phyloP scores from a whole-genome alignment of 1,139 yeast species.

The Debaryomyces nepalensis region DNA sequence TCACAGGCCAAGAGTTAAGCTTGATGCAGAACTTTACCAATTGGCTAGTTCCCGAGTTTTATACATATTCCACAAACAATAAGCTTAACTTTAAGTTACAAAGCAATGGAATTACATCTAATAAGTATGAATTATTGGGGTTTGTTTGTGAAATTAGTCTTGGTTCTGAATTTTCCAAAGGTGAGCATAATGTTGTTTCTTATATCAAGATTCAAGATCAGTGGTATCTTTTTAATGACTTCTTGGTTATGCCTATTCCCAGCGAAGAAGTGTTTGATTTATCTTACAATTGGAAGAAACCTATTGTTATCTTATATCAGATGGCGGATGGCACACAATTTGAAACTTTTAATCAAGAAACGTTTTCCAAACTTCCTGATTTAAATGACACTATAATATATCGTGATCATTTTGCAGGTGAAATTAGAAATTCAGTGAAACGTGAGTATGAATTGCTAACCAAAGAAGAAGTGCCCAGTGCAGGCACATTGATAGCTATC shows the following conservation, averaged over 20 bases:
- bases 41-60: conserved; percentile 69
- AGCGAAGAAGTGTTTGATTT: conserved; percentile 76
- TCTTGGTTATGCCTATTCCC: conserved; percentile 77
- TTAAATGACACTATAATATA: conserved; percentile 71
- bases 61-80: conserved; percentile 32
- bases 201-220: conserved; percentile 55
- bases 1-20: conserved; percentile 54
- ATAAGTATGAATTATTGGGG: conserved; percentile 64
- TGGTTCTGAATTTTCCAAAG: conserved; percentile 50
- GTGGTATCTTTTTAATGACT: conserved; percentile 93
- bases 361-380: conserved; percentile 26
- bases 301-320: conserved; percentile 74
- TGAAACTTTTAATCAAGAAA: conserved; percentile 27
- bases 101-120: conserved; percentile 17
- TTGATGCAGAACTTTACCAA: conserved; percentile 41
- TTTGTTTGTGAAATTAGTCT: conserved; percentile 72
- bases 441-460: conserved; percentile 71
- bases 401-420: conserved; percentile 77
- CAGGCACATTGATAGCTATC: conserved; percentile 83
- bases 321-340: conserved; percentile 44
- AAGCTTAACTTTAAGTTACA: conserved; percentile 41
- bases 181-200: conserved; percentile 62
- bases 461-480: conserved; percentile 66
- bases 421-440: conserved; percentile 60
- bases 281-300: conserved; percentile 79